Evolutionary conservation across 2,329 filamentous ascomycete species (phyloP), one percentile per base, ranked within the genome.

Genomic region (Fusarium sterilihyphosum): DNA sequence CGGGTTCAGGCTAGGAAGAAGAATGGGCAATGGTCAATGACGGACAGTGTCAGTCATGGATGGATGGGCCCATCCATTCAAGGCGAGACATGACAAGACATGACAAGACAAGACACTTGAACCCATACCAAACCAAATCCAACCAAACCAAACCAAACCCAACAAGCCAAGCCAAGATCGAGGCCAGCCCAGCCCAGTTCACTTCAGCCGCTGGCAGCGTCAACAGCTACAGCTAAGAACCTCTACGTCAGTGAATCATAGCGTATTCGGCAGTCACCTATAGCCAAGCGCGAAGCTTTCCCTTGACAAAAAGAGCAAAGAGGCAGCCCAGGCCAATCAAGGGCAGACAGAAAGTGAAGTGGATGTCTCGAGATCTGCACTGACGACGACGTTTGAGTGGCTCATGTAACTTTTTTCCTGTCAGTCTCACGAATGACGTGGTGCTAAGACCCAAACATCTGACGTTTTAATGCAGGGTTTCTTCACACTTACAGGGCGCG

Each of bases 321-420:
- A 63, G 60, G n/a, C 41, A 44, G 8, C 24, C 16, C 38, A 65
- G 41, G 22, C 68, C 69, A 74, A 74, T 65, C 64, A 74, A 37
- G 29, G 24, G 43, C 43, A 24, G 24, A 60, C 41, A 38, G 33
- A 20, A 33, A 56, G 46, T 29, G 50, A 52, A 46, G 69, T 65
- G 56, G 29, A 41, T 43, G 71, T 43, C 49, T 67, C 22, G n/a
- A 44, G 63, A 63, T 71, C 63, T 59, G 56, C 71, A 46, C 59
- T 74, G 71, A 75, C 72, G 68, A 74, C 72, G 47, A 61, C 59
- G n/a, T 44, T 69, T 73, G 71, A 74, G 69, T 74, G 71, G 71
- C 59, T 74, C 43, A 49, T 61, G 65, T 38, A 49, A 22, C 31
- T 37, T 61, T 65, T 44, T 46, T 11, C 43, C 43, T 44, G n/a